Evolutionary conservation across 805 yeast genomes (phyloP), one percentile per base, ranked within the genome.

Genomic region (Priceomyces carsonii): DNA sequence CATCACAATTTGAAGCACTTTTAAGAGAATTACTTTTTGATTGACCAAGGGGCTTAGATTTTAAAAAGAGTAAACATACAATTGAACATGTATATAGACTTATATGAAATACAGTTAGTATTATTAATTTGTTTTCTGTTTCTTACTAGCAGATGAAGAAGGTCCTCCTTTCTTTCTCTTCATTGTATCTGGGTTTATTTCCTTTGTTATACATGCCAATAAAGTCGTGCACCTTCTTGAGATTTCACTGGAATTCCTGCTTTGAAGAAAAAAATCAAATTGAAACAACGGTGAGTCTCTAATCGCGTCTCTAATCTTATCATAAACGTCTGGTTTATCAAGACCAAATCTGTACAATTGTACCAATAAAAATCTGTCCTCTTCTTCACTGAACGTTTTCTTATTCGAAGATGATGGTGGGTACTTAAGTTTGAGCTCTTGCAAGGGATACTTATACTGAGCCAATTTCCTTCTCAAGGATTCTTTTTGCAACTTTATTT

Each of bases 251-350:
- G 87, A 72, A 4, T 85, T 79, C 49, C 96, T 73, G 36, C 89
- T 80, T 46, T 85, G 84, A 52, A 93, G 75, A 63, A 85, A 89
- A 69, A 85, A 89, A 59, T 93, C 96, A 53, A 87, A 83, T 46
- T 88, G 77, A 64, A 91, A 89, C 53, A 87, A 62, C 4, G 91
- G 85, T 8, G 85, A 79, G 26, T 75, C 75, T 38, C 86, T 70
- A 26, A 91, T 80, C 18, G 83, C 81, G 40, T 82, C 86, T 36
- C 88, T 73, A 31, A 91, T 81, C 43, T 76, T 60, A 39, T 91
- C 99, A 53, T 82, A 85, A 10, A 91, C 65, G 51, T 85, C 88
- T 9, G 80, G 81, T 16, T 82, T 70, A 47, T 87, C 96, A 21
- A 90, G 59, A 0, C 99, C 99, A 53, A 77, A 79, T 41, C 83